These are phyloP conservation scores for Ophiostoma sp. DNA, from an alignment of 2,329 filamentous ascomycete species.

Conservation along the genomic window DNA sequence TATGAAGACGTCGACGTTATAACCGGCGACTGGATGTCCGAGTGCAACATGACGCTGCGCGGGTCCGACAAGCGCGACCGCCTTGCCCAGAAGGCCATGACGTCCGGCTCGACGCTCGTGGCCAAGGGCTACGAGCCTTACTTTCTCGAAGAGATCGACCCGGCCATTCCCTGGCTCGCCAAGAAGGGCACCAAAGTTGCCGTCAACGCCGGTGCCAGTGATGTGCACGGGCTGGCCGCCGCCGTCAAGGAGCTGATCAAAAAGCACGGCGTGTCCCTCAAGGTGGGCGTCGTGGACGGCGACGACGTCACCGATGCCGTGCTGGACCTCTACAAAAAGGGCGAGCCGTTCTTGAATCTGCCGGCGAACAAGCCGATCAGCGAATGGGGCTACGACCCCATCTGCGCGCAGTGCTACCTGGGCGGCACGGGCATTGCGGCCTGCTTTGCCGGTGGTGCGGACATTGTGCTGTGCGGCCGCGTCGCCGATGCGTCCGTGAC, in stretches of 20 bases:
- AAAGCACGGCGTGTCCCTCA: conserved; percentile 28
- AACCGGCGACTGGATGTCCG: conserved; percentile 34
- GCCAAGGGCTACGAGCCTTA: conserved; percentile 29
- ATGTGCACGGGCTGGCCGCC: conserved; percentile 27
- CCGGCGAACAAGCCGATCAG: conserved; percentile 23
- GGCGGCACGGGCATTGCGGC: conserved; percentile 38
- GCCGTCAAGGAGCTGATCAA: conserved; percentile 26
- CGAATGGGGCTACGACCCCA: conserved; percentile 25
- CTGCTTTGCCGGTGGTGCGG: conserved; percentile 33
- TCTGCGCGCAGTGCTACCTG: conserved; percentile 35
- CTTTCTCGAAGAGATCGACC: conserved; percentile 33
- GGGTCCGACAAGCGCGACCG: conserved; percentile 20
- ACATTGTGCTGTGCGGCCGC: conserved; percentile 38
- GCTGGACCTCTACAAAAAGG: conserved; percentile 23
- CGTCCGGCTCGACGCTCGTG: conserved; percentile 26
- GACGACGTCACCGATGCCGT: conserved; percentile 31
- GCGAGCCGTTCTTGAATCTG: conserved; percentile 25
- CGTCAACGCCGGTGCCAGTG: conserved; percentile 34
- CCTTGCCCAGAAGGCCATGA: conserved; percentile 24
- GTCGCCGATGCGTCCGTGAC: conserved; percentile 40
- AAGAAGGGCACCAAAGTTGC: conserved; percentile 31
- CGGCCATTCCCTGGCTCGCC: conserved; percentile 30
- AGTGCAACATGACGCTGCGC: conserved; percentile 34
- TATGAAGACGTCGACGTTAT: conserved; percentile 32
- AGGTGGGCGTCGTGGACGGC: conserved; percentile 34